A percentile compares a stretch with the other conserved stretches of the same genome.
These are phyloP conservation scores for Betula pendula DNA, from an alignment of 306 rosid genomes.

Conservation along the genomic window DNA sequence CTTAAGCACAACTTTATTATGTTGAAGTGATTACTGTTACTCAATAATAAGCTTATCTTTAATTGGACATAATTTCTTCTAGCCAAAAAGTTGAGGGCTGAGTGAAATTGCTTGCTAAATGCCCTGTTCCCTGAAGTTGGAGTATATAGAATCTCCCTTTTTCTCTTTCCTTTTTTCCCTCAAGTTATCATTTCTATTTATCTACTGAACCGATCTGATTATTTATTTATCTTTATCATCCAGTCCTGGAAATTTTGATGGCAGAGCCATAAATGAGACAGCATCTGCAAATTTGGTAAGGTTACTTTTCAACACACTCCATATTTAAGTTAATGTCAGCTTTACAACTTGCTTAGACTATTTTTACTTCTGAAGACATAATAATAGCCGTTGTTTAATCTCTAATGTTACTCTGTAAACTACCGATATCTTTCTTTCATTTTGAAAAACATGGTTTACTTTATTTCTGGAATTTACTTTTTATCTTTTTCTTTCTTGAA, in stretches of 20 bases:
- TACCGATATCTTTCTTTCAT: background rate
- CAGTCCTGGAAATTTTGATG: constrained; percentile 59
- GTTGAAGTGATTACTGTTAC: constrained; percentile 53
- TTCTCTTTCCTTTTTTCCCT: background rate
- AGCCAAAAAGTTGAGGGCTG: constrained; percentile 32
- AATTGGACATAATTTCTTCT: constrained; percentile 20
- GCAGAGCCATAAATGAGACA: constrained; percentile 40
- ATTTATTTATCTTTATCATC: constrained; percentile 20
- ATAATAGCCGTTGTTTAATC: background rate
- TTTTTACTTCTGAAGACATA: constrained; percentile 2
- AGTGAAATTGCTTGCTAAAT: constrained; percentile 26
- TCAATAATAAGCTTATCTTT: constrained; percentile 43
- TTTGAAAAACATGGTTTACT: background rate
- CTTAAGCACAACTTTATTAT: constrained; percentile 77
- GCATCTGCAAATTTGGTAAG: constrained; percentile 57
- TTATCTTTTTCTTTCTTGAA: background rate
- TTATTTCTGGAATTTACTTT: background rate
- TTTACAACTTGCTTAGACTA: background rate
- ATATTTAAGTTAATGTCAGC: background rate
- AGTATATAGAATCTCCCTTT: constrained; percentile 16
- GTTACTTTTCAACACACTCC: background rate
- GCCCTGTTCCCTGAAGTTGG: constrained; percentile 33
- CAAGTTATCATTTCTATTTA: constrained; percentile 22
- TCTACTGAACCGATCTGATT: constrained; percentile 22
- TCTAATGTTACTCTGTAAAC: constrained; percentile 1